phyloP scores from a whole-genome alignment of 805 yeast species.

The Pichia gijzeniarum region DNA sequence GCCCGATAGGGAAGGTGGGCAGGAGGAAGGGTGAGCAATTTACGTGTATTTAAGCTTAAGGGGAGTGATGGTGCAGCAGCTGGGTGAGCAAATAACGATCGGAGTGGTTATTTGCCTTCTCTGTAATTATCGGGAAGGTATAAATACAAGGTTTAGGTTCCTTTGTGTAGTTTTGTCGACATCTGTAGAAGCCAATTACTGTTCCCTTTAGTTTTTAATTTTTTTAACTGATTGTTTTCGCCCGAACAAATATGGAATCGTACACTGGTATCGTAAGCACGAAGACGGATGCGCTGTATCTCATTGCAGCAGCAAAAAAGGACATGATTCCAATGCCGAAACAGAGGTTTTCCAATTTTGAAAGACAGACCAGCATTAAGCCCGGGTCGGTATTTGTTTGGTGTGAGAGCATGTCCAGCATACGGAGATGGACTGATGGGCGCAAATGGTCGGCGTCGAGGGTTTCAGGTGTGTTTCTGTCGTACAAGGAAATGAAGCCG shows the following conservation, averaged over 20 bases:
- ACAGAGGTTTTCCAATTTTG: conserved; percentile 51
- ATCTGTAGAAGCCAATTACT: too few relatives aligned
- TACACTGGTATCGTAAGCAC: conserved; percentile 55
- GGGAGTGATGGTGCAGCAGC: not conserved
- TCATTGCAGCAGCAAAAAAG: conserved; percentile 58
- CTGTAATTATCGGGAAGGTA: too few relatives aligned
- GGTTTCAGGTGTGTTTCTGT: conserved; percentile 56
- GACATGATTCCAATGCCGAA: conserved; percentile 52
- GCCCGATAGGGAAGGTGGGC: not conserved
- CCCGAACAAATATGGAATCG: conserved; percentile 45
- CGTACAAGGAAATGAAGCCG: conserved; percentile 55
- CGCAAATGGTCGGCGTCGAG: conserved; percentile 67
- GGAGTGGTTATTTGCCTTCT: not conserved
- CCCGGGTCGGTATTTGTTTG: conserved; percentile 63
- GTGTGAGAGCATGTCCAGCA: conserved; percentile 66
- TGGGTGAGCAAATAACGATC: not conserved
- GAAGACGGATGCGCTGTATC: conserved; percentile 54
- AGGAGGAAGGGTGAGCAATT: too few relatives aligned
- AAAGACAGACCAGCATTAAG: conserved; percentile 41
- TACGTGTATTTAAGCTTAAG: too few relatives aligned
- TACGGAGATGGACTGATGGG: conserved; percentile 79
- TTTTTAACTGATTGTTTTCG: too few relatives aligned
- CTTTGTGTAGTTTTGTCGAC: too few relatives aligned
- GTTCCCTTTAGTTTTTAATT: too few relatives aligned
- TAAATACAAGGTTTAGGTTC: too few relatives aligned